Evolutionary conservation across 352 stramenopile genomes (phyloP).

Genomic region (Phytophthora foliorum): DNA sequence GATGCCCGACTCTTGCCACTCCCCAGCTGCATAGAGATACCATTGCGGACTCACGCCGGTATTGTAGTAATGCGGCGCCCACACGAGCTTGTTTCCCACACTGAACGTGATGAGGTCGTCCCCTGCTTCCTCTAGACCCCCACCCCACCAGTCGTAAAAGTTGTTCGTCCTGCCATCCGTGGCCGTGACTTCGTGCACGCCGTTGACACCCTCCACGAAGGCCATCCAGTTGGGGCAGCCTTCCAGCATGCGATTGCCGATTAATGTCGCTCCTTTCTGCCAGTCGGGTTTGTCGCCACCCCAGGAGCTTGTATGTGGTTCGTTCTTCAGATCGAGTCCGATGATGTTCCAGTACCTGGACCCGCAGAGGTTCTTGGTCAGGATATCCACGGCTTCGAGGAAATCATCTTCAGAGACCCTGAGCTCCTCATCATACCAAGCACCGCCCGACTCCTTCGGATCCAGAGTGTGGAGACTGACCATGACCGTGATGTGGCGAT

Average conservation of each 20-base stretch:
- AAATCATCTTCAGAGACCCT: conserved; percentile 63
- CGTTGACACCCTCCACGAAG: conserved; percentile 63
- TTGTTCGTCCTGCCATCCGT: conserved; percentile 32
- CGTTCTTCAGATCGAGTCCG: conserved; percentile 74
- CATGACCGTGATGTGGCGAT: conserved; percentile 70
- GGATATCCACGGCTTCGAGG: conserved; percentile 58
- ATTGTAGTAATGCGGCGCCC: conserved; percentile 79
- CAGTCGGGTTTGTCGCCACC: conserved; percentile 50
- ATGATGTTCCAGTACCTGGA: conserved; percentile 74
- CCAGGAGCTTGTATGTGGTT: conserved; percentile 67
- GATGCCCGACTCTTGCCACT: conserved; percentile 31
- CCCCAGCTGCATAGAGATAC: conserved; percentile 54
- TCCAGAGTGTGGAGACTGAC: conserved; percentile 76
- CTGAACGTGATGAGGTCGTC: conserved; percentile 42
- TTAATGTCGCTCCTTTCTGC: conserved; percentile 57
- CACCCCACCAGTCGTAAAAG: conserved; percentile 77
- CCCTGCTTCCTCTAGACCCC: conserved; percentile 48
- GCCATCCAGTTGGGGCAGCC: conserved; percentile 70
- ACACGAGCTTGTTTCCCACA: conserved; percentile 62
- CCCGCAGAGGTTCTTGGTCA: conserved; percentile 63
- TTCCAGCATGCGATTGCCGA: conserved; percentile 68
- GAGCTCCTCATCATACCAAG: conserved; percentile 61
- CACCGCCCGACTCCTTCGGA: conserved; percentile 51
- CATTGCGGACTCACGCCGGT: conserved; percentile 63
- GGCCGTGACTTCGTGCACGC: conserved; percentile 36